Percentiles rank a stretch among this genome's conserved stretches.
phyloP scores from a whole-genome alignment of 768 basidiomycete species.

The Lactarius psammicola region DNA sequence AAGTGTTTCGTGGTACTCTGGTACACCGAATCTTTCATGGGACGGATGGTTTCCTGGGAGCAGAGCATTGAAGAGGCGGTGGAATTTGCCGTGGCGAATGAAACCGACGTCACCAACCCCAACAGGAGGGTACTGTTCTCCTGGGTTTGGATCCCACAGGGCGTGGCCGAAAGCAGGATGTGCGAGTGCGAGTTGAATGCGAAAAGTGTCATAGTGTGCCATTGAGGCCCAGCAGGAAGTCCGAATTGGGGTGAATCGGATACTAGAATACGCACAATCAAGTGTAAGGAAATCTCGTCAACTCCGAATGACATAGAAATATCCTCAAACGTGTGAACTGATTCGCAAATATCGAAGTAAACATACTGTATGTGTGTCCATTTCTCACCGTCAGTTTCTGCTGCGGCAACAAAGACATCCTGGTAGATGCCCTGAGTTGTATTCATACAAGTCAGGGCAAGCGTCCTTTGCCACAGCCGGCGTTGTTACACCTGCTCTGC shows the following conservation, averaged over 20 bases:
- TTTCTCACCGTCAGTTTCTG: conserved; percentile 72
- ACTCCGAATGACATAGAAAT: too few relatives aligned
- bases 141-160: neutral
- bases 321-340: too few relatives aligned
- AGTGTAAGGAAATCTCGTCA: too few relatives aligned
- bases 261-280: too few relatives aligned
- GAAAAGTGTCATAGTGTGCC: neutral
- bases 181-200: neutral
- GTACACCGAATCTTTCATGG: neutral
- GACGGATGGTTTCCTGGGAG: neutral
- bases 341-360: too few relatives aligned
- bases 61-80: neutral
- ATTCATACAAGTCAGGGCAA: conserved; percentile 51
- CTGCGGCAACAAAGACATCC: conserved; percentile 58
- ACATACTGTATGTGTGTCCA: too few relatives aligned
- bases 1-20: neutral
- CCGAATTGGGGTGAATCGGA: too few relatives aligned
- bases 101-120: neutral
- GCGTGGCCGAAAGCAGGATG: neutral
- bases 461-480: conserved; percentile 56
- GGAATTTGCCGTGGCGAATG: neutral
- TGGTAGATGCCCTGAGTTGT: conserved; percentile 45
- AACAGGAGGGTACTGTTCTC: neutral
- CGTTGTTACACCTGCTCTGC: conserved; percentile 42
- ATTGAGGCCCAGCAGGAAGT: too few relatives aligned